phyloP scores from a whole-genome alignment of 140 eudicot genomes.

The Ambrosia hybrid region DNA sequence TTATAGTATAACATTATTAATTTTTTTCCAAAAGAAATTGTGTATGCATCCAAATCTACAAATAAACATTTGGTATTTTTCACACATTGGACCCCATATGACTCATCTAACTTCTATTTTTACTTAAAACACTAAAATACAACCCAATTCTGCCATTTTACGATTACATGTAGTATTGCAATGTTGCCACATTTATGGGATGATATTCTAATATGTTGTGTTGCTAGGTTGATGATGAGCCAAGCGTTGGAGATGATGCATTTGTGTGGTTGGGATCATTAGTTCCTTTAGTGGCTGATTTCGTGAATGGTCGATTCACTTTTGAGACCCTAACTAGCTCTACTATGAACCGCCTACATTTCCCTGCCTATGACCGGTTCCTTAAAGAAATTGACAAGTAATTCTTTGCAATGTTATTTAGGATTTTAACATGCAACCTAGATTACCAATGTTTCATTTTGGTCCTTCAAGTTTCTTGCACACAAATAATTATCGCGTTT shows the following conservation, averaged over 20 bases:
- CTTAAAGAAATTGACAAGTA: slow-evolving; percentile 72
- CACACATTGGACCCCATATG: neutral
- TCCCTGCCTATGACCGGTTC: slow-evolving; percentile 82
- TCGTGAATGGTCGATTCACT: slow-evolving; percentile 73
- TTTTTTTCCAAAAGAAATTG: neutral
- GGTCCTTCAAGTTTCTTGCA: neutral
- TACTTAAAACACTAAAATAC: neutral
- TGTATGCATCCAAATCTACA: neutral
- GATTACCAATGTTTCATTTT: neutral
- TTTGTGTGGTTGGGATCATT: slow-evolving; percentile 84
- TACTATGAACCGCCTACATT: slow-evolving; percentile 66
- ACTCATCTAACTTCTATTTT: too few species aligned
- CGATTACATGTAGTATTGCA: neutral
- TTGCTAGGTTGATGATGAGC: slow-evolving; percentile 72
- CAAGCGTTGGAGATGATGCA: slow-evolving; percentile 72
- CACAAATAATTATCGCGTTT: neutral
- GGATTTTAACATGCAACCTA: neutral
- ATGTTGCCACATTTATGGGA: neutral
- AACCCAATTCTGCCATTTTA: neutral
- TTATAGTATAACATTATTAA: too few species aligned
- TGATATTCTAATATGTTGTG: slow-evolving; percentile 11
- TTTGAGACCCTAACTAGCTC: slow-evolving; percentile 82
- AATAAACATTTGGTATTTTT: neutral
- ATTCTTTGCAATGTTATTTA: neutral
- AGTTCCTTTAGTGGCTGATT: slow-evolving; percentile 68